Percentiles rank a stretch among this genome's conserved stretches.
phyloP scores from a whole-genome alignment of 176 grass and related monocot genomes.

The Metroxylon sagu region DNA sequence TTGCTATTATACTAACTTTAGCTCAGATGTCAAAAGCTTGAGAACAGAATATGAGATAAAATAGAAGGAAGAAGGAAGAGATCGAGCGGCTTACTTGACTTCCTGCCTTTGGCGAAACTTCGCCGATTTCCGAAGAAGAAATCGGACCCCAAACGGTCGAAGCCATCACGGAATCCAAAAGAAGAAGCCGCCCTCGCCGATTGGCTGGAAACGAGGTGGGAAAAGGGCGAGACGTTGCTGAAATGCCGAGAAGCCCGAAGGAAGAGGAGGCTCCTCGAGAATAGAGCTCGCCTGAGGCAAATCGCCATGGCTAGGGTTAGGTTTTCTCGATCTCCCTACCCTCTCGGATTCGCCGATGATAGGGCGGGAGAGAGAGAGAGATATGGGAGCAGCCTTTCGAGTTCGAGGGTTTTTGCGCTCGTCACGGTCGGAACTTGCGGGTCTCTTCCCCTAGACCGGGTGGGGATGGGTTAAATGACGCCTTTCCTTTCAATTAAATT shows the following conservation, averaged over 20 bases:
- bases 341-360: too few relatives aligned
- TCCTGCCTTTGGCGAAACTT: slow-evolving; percentile 9
- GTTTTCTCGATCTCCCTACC: neutral
- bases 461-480: too few relatives aligned
- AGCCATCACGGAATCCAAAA: too few relatives aligned
- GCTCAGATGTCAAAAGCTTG: too few relatives aligned
- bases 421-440: too few relatives aligned
- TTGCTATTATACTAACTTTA: too few relatives aligned
- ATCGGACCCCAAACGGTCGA: neutral
- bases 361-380: too few relatives aligned
- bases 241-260: neutral
- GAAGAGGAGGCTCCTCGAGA: neutral
- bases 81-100: neutral
- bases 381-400: too few relatives aligned
- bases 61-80: neutral
- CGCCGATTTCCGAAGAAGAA: neutral
- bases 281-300: slow-evolving; percentile 1
- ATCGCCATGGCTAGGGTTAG: slow-evolving; percentile 6
- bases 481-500: too few relatives aligned
- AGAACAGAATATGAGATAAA: neutral
- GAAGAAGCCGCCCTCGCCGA: neutral
- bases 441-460: too few relatives aligned
- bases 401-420: too few relatives aligned
- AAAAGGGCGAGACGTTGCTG: slow-evolving; percentile 1
- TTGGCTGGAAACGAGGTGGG: neutral